A percentile compares a stretch with the other conserved stretches of the same genome.
phyloP scores from a whole-genome alignment of 2,329 filamentous ascomycete species.

The Venturia pyrina region DNA sequence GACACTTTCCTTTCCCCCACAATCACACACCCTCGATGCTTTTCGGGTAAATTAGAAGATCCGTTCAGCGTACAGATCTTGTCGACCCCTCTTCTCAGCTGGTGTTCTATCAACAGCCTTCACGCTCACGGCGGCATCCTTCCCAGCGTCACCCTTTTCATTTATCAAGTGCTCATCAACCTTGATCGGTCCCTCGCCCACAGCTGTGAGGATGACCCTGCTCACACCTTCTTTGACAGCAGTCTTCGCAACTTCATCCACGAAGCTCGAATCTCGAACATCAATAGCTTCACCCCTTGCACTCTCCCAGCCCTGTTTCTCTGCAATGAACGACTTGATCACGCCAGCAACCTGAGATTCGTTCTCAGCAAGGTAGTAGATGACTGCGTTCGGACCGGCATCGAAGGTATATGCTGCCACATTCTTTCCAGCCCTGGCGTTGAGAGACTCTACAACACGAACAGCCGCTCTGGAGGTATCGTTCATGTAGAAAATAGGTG shows the following conservation, averaged over 20 bases:
- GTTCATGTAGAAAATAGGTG: constrained; percentile 98
- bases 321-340: constrained; percentile 57
- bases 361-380: constrained; percentile 86
- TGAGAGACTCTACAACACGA: constrained; percentile 80
- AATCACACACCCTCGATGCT: too few relatives aligned
- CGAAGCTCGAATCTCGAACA: constrained; percentile 51
- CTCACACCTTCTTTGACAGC: constrained; percentile 67
- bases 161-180: constrained; percentile 68
- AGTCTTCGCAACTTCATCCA: constrained; percentile 37
- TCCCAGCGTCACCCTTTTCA: constrained; percentile 46
- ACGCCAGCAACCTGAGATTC: constrained; percentile 62
- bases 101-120: constrained; percentile 1
- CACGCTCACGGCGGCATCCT: background rate
- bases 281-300: constrained; percentile 44
- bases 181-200: constrained; percentile 79
- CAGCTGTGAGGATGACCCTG: constrained; percentile 80
- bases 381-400: constrained; percentile 89
- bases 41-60: background rate
- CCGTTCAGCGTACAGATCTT: background rate
- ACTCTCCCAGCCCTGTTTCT: constrained; percentile 61
- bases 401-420: constrained; percentile 96
- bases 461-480: constrained; percentile 84
- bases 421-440: constrained; percentile 59
- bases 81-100: background rate
- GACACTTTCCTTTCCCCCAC: too few relatives aligned